These are phyloP conservation scores for Pseudozyma hubeiensis DNA, from an alignment of 1,284 basidiomycete species.

Conservation along the genomic window DNA sequence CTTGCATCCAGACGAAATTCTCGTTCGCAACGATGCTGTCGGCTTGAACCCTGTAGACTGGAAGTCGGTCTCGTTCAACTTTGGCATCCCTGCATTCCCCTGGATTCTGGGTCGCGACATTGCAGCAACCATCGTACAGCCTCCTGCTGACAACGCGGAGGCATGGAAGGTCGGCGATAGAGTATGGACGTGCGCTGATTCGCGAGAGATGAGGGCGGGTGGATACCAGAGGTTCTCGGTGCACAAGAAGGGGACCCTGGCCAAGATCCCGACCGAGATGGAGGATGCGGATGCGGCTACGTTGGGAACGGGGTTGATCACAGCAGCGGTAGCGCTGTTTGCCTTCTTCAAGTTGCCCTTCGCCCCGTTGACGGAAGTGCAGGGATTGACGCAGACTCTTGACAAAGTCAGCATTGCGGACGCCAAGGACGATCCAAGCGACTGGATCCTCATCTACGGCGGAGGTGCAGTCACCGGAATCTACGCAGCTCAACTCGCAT, in stretches of 20 bases:
- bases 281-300: slow-evolving; percentile 55
- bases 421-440: not conserved
- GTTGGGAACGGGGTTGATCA: slow-evolving; percentile 65
- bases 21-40: slow-evolving; percentile 48
- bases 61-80: slow-evolving; percentile 56
- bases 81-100: slow-evolving; percentile 59
- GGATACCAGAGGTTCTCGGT: slow-evolving; percentile 56
- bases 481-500: slow-evolving; percentile 55
- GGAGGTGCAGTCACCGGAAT: slow-evolving; percentile 63
- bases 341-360: slow-evolving; percentile 51
- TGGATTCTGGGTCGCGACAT: slow-evolving; percentile 72
- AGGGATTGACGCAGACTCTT: not conserved
- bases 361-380: not conserved
- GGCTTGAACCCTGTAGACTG: slow-evolving; percentile 63
- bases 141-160: slow-evolving; percentile 69
- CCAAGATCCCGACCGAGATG: slow-evolving; percentile 28
- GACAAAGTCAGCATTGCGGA: not conserved
- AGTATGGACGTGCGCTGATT: slow-evolving; percentile 63
- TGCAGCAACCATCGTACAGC: slow-evolving; percentile 70
- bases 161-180: slow-evolving; percentile 71
- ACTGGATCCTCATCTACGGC: slow-evolving; percentile 59
- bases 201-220: slow-evolving; percentile 50
- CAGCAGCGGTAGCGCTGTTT: slow-evolving; percentile 59
- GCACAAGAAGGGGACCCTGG: slow-evolving; percentile 46
- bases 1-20: slow-evolving; percentile 25